Conservation (phyloP, 2,329 filamentous ascomycete genomes). For the Westerdykella sp. region DNA sequence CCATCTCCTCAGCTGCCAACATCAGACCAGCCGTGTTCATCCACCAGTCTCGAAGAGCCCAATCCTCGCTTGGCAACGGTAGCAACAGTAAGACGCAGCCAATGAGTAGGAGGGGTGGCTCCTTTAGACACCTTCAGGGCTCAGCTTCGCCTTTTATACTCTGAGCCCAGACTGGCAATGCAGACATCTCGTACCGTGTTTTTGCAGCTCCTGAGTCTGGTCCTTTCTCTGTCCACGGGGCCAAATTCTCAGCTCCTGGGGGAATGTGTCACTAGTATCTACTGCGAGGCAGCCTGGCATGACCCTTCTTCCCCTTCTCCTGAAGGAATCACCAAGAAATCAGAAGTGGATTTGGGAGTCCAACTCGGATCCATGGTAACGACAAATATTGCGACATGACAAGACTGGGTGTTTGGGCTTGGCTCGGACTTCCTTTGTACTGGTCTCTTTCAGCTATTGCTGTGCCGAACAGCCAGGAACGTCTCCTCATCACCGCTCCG, state of each 20-base stretch:
- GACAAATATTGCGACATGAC: no score
- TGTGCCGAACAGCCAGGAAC: conserved; percentile 2
- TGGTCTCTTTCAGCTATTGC: no score
- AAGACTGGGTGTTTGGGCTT: no score
- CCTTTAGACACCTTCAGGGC: neutral
- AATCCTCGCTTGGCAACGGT: no score
- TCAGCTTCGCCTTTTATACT: neutral
- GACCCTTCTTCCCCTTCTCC: neutral
- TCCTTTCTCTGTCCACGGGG: no score
- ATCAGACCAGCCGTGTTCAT: neutral
- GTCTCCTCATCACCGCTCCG: conserved; percentile 5
- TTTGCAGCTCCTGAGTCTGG: neutral
- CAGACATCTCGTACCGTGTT: neutral
- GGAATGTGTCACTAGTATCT: no score
- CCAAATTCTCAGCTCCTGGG: no score
- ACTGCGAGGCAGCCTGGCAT: no score
- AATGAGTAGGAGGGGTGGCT: neutral
- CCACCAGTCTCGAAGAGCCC: neutral
- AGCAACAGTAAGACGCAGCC: neutral
- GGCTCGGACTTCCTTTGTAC: no score
- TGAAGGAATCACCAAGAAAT: no score
- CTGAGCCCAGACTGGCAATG: neutral
- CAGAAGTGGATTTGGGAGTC: no score
- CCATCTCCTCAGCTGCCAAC: neutral
- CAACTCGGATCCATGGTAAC: no score